phyloP scores from a whole-genome alignment of 352 stramenopile species.

The Albugo candida region DNA sequence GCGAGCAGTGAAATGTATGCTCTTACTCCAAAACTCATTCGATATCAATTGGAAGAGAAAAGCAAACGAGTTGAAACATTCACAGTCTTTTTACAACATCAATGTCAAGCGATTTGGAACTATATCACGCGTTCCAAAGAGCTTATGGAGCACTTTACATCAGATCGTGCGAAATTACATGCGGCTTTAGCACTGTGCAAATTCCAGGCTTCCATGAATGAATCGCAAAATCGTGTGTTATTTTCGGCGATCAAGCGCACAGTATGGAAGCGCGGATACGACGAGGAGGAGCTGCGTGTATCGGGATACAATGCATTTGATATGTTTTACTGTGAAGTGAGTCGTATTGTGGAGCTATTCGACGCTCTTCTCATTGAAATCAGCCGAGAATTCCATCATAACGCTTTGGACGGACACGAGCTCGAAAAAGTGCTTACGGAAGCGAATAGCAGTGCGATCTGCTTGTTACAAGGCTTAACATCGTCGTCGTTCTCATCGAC shows the following conservation, averaged over 20 bases:
- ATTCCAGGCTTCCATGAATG: constrained; percentile 21
- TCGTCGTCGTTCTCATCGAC: constrained; percentile 38
- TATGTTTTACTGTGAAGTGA: constrained; percentile 78
- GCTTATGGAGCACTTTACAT: constrained; percentile 25
- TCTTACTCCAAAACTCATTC: constrained; percentile 65
- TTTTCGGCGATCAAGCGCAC: constrained; percentile 55
- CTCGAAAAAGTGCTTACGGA: constrained; percentile 37
- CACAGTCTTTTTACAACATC: constrained; percentile 39
- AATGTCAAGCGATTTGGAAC: constrained; percentile 35
- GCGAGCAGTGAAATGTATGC: constrained; percentile 12
- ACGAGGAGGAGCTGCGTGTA: constrained; percentile 54
- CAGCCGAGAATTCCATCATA: constrained; percentile 38
- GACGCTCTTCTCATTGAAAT: constrained; percentile 24
- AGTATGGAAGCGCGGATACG: constrained; percentile 49
- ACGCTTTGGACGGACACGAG: constrained; percentile 38
- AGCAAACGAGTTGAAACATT: constrained; percentile 31
- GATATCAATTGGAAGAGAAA: constrained; percentile 74
- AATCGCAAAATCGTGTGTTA: constrained; percentile 26
- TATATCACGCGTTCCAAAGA: constrained; percentile 31
- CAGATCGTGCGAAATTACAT: constrained; percentile 61
- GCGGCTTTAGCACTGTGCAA: constrained; percentile 55
- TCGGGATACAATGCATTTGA: constrained; percentile 75
- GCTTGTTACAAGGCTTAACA: constrained; percentile 16
- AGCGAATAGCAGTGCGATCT: constrained; percentile 3
- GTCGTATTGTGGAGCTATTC: constrained; percentile 60